These are phyloP conservation scores for Cladophialophora carrionii DNA, from an alignment of 2,329 filamentous ascomycete genomes.

Conservation along the genomic window DNA sequence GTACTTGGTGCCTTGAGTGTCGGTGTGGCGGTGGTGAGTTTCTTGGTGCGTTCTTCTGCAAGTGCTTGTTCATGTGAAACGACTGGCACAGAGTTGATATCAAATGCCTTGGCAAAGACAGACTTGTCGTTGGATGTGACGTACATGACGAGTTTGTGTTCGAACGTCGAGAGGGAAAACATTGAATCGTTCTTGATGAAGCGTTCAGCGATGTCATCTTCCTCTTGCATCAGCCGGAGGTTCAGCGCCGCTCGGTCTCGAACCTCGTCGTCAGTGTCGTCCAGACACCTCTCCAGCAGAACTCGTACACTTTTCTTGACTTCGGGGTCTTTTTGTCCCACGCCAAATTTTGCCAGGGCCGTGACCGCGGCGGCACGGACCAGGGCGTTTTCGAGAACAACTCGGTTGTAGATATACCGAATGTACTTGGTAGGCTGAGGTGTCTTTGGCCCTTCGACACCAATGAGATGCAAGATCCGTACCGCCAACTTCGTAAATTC, in stretches of 20 bases:
- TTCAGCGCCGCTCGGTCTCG: slow-evolving; percentile 93
- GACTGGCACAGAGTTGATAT: slow-evolving; percentile 85
- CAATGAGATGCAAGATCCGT: slow-evolving; percentile 89
- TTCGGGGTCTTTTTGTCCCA: slow-evolving; percentile 92
- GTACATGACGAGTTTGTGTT: slow-evolving; percentile 97
- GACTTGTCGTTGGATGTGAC: slow-evolving; percentile 89
- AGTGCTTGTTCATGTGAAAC: slow-evolving; percentile 95
- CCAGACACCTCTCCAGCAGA: slow-evolving; percentile 86
- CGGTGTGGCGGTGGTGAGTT: slow-evolving; percentile 87
- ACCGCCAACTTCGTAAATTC: slow-evolving; percentile 98
- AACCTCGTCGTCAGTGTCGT: slow-evolving; percentile 97
- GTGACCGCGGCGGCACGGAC: slow-evolving; percentile 94
- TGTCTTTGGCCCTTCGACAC: slow-evolving; percentile 92
- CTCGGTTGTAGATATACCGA: slow-evolving; percentile 98
- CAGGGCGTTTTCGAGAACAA: slow-evolving; percentile 95
- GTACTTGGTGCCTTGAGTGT: slow-evolving; percentile 91
- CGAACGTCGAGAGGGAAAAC: slow-evolving; percentile 91
- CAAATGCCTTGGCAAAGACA: slow-evolving; percentile 83
- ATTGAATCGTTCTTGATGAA: slow-evolving; percentile 98
- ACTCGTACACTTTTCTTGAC: slow-evolving; percentile 96
- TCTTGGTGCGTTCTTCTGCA: slow-evolving; percentile 94
- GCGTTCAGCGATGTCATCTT: slow-evolving; percentile 79
- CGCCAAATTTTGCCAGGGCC: slow-evolving; percentile 93
- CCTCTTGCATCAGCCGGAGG: slow-evolving; percentile 86
- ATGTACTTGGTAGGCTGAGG: slow-evolving; percentile 98